Base-by-base conservation (phyloP, 2,329 filamentous ascomycete species). In the Xylogone sp. region DNA sequence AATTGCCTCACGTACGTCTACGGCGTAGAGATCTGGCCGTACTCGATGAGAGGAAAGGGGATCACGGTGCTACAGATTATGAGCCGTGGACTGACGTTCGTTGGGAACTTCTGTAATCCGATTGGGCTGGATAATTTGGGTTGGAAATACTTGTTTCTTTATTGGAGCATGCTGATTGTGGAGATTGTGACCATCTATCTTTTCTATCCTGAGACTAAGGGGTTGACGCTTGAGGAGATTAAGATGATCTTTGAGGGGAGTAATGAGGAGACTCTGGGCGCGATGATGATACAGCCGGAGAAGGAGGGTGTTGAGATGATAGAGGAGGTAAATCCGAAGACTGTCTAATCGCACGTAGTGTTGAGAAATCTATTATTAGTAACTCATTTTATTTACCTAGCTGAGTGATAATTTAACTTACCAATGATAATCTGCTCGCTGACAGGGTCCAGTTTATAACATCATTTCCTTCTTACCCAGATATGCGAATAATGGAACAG, bases 1-100 rank as follows among this genome's bases (percentile, higher is more conserved):
- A 74, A 69, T 0, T 71, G 71, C 6, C 43, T 75, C 43, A 66
- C 73, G 2, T 71, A 74, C 1, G 76, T 76, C 46, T 83, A 83
- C 55, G 63, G 66, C 0, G 66, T 65, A 9, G 71, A 74, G 49
- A 70, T 73, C 39, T 65, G 68, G 47, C 69, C 69, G 8, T 74
- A 69, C 51, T 60, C 62, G 13, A 56, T 71, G 2, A 67, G 70
- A 29, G 56, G 53, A 12, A 67, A 66, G 18, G 70, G 70, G 20
- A 52, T 71, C 21, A 62, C 71, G 3, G 57, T 76, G 29, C 67
- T 72, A 0, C 64, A 69, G 52, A 59, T 66, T 48, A 67, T 63
- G 43, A 59, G 63, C 19, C 64, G 73, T 47, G 60, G 68, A 3
- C 75, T 72, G n/a, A 65, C 67, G 10, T 79, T 80, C 67, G 73